Base-by-base conservation (phyloP, 768 basidiomycete species). In the Psilocybe azurescens region DNA sequence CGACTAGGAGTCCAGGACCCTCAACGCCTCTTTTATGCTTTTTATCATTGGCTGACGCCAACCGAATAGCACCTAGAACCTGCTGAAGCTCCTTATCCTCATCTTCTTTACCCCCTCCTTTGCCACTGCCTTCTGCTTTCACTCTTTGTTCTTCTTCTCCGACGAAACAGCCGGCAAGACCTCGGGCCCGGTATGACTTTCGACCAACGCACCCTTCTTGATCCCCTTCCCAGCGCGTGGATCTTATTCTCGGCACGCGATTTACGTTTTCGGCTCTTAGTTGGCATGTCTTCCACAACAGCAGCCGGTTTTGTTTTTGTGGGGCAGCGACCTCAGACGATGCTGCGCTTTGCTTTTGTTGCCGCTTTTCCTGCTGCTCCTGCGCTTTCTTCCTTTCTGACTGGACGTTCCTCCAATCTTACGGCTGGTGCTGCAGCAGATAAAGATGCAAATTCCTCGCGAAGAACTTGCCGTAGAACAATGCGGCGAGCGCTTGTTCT, bases 331-430 rank as follows among this genome's bases (percentile, higher is more conserved):
- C 47, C 14, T 49, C 50, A 18, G 66, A 39, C 9, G 41, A 11
- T 36, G 60, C 33, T 53, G 36, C 13, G 36, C 5, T 38, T 38
- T 38, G 5, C 36, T 38, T 38, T 38, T 38, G 6, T 38, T 38
- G 36, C 13, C 13, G 6, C 36, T 55, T 20, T 24, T 30, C 51
- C 51, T 65, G 62, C 29, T 61, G 64, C 24, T 65, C 69, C 48
- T 67, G 67, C 53, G 62, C 49, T 24, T 67, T 67, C 62, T 75
- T 77, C 46, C 75, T 72, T 53, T 82, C 80, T 3, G 89, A 79
- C 70, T 95, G 91, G 65, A 87, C 70, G 51, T 82, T 83, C 66
- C 87, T 86, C 97, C 97, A 99, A 56, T 94, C 90, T 3, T 93
- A 88, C 3, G 93, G 90, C 54, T 87, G 82, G 49, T 93, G 86